Evolutionary conservation across 257 asterid species (phyloP), one percentile per base, ranked within the genome.

Genomic region (Primulina tabacum): DNA sequence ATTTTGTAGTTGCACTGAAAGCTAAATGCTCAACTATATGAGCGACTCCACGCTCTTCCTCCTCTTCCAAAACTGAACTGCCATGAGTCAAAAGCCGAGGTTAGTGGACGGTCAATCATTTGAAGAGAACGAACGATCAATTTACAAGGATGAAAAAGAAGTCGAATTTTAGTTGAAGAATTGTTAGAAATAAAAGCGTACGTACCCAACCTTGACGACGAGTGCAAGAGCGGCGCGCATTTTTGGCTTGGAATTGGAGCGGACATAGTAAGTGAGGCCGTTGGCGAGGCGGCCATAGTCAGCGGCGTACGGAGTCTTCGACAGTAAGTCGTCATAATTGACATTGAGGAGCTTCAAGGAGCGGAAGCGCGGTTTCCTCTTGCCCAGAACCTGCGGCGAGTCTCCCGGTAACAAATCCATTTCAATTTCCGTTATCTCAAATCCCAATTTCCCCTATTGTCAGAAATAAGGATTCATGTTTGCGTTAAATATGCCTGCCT

Each of bases 41-140:
- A 83, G 97, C 98, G 75, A 92, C 96, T 76, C 97, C 98, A 68
- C 98, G 97, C 84, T 92, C 98, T 60, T 88, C 97, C 75, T 92
- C 96, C 81, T 92, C 98, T 79, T 92, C 98, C 73, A 92, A 84
- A 82, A 90, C 96, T 84, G 98, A 92, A 84, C 98, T 92, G 98
- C 81, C 87, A 83, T 67, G 53, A 79, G 80, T 76, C 80, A 79
- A 82, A 66, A 57, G 68, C 75, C 68, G 70, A 73, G 79, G 78
- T 82, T 65, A 75, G 70, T 68, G 78, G 73, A 71, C 72, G 63
- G 71, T 67, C 47, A n/a, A 56, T n/a, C 57, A 61, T 38, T 52
- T 14, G 7, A 72, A 74, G 50, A 70, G 71, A 62, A 17, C 59
- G 63, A 50, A 52, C 21, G 7, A 34, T 34, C 43, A 29, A 26